These are phyloP conservation scores for Melanomma pulvis-pyrius DNA, from an alignment of 495 filamentous ascomycete genomes.

Conservation along the genomic window DNA sequence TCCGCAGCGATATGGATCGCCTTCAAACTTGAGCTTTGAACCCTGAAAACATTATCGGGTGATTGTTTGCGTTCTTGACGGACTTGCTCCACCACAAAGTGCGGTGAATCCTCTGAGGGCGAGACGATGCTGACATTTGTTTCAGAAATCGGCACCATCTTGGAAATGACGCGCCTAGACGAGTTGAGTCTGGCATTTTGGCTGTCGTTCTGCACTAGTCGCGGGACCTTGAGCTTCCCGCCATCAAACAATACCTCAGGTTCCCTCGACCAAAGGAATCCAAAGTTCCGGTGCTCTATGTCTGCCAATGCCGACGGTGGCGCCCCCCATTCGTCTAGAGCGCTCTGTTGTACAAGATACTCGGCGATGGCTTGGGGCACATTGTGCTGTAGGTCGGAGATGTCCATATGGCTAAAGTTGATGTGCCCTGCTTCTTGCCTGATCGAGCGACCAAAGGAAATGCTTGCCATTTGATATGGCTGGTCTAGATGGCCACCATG, in stretches of 20 bases:
- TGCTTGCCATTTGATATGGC: slow-evolving; percentile 6
- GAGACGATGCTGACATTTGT: neutral
- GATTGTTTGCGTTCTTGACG: neutral
- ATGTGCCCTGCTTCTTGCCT: neutral
- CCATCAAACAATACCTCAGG: slow-evolving; percentile 11
- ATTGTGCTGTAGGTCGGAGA: neutral
- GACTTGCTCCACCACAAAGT: slow-evolving; percentile 7
- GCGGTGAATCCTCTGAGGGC: neutral
- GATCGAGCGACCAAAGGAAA: slow-evolving; percentile 5
- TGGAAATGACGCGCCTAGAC: neutral
- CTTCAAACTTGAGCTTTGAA: slow-evolving; percentile 8
- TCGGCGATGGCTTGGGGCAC: slow-evolving; percentile 1
- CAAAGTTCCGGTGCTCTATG: neutral
- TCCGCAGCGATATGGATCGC: slow-evolving; percentile 2
- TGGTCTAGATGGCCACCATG: slow-evolving; percentile 26
- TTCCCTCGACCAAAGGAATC: slow-evolving; percentile 15
- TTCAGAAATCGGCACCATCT: neutral
- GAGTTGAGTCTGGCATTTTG: slow-evolving; percentile 17
- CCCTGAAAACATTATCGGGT: neutral
- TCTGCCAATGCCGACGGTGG: neutral
- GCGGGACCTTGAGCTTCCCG: slow-evolving; percentile 12
- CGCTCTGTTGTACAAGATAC: slow-evolving; percentile 1
- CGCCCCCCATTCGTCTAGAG: slow-evolving; percentile 5
- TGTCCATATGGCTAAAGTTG: neutral
- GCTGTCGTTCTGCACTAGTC: neutral